Percentiles rank a stretch among this genome's conserved stretches.
phyloP scores from a whole-genome alignment of 352 stramenopile species.

The Phytophthora nicotianae region DNA sequence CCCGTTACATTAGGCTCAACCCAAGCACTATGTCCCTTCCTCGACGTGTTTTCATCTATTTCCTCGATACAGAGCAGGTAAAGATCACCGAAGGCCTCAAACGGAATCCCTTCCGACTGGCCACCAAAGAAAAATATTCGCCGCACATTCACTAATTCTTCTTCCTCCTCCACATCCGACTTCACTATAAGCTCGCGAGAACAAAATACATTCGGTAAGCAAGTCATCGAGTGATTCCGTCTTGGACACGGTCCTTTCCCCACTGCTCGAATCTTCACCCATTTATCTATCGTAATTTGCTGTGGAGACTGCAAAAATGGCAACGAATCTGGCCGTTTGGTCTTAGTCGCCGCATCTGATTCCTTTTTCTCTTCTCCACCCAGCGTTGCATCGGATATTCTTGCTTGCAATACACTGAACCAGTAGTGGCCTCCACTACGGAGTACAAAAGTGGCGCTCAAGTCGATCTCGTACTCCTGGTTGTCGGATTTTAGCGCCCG shows the following conservation, averaged over 20 bases:
- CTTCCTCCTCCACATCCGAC: constrained; percentile 5
- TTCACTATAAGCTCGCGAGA: not conserved
- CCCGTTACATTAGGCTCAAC: constrained; percentile 38
- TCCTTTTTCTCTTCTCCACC: constrained; percentile 18
- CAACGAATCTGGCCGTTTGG: constrained; percentile 27
- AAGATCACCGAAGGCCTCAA: constrained; percentile 72
- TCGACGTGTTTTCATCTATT: constrained; percentile 2
- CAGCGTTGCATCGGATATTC: constrained; percentile 30
- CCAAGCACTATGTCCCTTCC: constrained; percentile 46
- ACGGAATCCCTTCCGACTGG: constrained; percentile 69
- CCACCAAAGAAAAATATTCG: constrained; percentile 73
- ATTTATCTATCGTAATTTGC: constrained; percentile 54
- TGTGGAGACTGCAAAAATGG: constrained; percentile 46
- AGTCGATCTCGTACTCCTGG: constrained; percentile 66
- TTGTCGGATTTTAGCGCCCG: constrained; percentile 70
- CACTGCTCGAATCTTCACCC: constrained; percentile 58
- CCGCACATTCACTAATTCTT: constrained; percentile 33
- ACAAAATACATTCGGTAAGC: constrained; percentile 41
- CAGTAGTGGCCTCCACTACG: constrained; percentile 77
- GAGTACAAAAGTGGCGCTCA: constrained; percentile 44
- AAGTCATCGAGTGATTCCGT: constrained; percentile 73
- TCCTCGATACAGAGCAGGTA: constrained; percentile 52
- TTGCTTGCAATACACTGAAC: constrained; percentile 68
- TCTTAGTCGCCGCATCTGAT: not conserved
- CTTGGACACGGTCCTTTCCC: constrained; percentile 54